Percentiles rank a stretch among this genome's conserved stretches.
phyloP scores from a whole-genome alignment of 169 alveolate genomes.

The Plasmodium falciparum region DNA sequence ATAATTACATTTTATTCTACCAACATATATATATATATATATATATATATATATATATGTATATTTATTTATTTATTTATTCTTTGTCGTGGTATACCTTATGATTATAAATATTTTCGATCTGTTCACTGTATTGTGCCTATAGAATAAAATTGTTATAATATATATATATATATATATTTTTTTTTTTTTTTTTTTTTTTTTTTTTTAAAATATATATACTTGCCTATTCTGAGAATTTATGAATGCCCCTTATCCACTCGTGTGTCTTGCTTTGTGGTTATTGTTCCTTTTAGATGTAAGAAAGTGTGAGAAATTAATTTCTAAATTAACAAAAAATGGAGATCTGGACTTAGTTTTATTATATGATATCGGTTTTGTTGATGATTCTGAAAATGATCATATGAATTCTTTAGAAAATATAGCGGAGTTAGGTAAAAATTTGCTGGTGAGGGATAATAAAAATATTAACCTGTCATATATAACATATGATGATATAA shows the following conservation, averaged over 20 bases:
- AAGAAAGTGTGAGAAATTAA: conserved; percentile 4
- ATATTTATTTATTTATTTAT: not conserved
- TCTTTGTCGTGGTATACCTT: too few species aligned
- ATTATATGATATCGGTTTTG: conserved; percentile 18
- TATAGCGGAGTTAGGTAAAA: conserved; percentile 17
- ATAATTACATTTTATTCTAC: too few species aligned
- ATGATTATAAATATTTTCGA: not conserved
- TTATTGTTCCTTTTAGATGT: too few species aligned
- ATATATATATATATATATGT: not conserved
- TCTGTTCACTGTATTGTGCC: not conserved
- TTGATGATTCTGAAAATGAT: not conserved
- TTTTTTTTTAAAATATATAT: not conserved
- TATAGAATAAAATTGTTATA: not conserved
- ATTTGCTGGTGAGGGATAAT: conserved; percentile 10
- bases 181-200: too few species aligned
- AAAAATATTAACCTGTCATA: conserved; percentile 14
- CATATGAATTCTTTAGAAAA: conserved; percentile 7
- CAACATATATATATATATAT: conserved; percentile 5
- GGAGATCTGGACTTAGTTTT: conserved; percentile 65
- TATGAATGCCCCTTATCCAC: not conserved
- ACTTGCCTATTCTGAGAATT: not conserved
- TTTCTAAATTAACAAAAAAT: conserved; percentile 17
- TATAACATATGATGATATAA: conserved; percentile 30
- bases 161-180: not conserved
- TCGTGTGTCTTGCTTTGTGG: too few species aligned